Base-by-base conservation (phyloP, 169 alveolate genomes). In the Plasmodium coatneyi region DNA sequence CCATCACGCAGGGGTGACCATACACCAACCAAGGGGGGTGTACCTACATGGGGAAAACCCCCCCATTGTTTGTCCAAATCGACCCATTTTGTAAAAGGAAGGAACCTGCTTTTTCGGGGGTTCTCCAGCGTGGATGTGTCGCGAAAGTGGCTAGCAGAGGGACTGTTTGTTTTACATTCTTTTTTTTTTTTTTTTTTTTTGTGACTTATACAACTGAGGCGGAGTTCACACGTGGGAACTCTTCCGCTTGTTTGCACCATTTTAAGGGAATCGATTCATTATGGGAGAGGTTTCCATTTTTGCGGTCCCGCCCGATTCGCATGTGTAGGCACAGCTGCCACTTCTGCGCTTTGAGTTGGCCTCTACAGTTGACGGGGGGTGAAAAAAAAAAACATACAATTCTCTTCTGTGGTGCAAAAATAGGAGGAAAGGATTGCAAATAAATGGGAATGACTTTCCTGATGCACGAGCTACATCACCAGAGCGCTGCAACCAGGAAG, bases 1-100 rank as follows among this genome's bases (percentile, higher is more conserved):
- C 87, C 32, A 71, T 74, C 28, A 79, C 82, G 14, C 86, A 83
- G 22, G 54, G 34, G 10, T 60, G 84, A 39, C 10, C 22, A 16
- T 12, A 39, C 5, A 5, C 10, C n/a, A 1, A 12, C 56, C 10
- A 3, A 12, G 76, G 22, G 14, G 39, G 36, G 36, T 66, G 2
- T n/a, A 25, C n/a, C 76, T 66, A 10, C 39, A n/a, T 66, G 30
- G 22, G 19, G 56, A 46, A 12, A 10, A 46, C 12, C 19, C 19
- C 56, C 56, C 56, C 56, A 46, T 12, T 19, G 19, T 49, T 3
- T 49, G 22, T 49, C 9, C 60, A 49, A 16, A 12, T 49, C 60
- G 60, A 14, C 60, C 60, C 60, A 16, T 49, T 49, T 49, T 12
- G 22, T 49, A 49, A 49, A 49, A 39, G 5, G 46, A 2, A 5